A percentile compares a stretch with the other conserved stretches of the same genome.
phyloP scores from a whole-genome alignment of 108 stramenopile genomes.

The Mediolabrus comicus region DNA sequence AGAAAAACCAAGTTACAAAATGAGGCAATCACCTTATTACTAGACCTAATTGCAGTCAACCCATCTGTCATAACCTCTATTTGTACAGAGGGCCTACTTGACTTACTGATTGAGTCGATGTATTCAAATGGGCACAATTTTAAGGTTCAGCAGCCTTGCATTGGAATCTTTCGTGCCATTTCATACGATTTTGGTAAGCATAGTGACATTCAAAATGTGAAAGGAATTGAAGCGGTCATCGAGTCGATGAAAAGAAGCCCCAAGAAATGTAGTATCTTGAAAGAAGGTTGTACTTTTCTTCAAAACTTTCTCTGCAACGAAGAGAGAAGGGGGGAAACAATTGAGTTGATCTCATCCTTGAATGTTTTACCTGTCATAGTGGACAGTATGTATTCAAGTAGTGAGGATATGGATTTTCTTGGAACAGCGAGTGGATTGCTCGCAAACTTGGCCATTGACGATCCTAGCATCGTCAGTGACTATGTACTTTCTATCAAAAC shows the following conservation, averaged over 20 bases:
- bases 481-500: slow-evolving; percentile 9
- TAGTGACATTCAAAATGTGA: slow-evolving; percentile 10
- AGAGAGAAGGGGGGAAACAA: neutral
- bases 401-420: slow-evolving; percentile 10
- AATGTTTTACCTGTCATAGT: slow-evolving; percentile 17
- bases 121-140: slow-evolving; percentile 1
- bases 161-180: slow-evolving; percentile 32
- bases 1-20: slow-evolving; percentile 4
- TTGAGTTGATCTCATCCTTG: neutral
- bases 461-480: slow-evolving; percentile 22
- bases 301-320: slow-evolving; percentile 38
- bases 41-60: slow-evolving; percentile 14
- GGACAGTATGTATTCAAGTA: slow-evolving; percentile 4
- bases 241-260: slow-evolving; percentile 29
- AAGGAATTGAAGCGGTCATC: slow-evolving; percentile 29
- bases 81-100: slow-evolving; percentile 15
- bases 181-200: slow-evolving; percentile 42
- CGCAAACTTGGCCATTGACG: slow-evolving; percentile 35
- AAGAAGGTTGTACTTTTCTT: slow-evolving; percentile 30
- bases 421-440: slow-evolving; percentile 39
- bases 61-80: slow-evolving; percentile 14
- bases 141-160: slow-evolving; percentile 30
- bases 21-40: slow-evolving; percentile 22
- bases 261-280: slow-evolving; percentile 12
- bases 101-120: slow-evolving; percentile 26